These are phyloP conservation scores for Elaeis guineensis DNA, from an alignment of 176 grass and related monocot species.

Conservation along the genomic window DNA sequence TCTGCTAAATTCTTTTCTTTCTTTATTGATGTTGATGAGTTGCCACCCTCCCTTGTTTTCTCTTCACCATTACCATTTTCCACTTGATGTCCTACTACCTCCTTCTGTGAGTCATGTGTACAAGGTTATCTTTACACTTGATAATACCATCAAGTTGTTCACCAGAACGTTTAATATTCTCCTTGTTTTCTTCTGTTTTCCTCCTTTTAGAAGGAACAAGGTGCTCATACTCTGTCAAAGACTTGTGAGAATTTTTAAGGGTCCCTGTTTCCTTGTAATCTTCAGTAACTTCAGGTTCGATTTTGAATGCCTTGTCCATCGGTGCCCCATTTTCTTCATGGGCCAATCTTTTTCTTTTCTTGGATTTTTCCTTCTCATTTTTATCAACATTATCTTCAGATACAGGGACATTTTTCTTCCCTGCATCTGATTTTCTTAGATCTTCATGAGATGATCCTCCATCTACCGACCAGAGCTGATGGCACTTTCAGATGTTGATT, in stretches of 20 bases:
- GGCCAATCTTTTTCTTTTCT: slow-evolving; percentile 18
- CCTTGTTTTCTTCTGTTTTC: slow-evolving; percentile 35
- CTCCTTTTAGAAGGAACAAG: slow-evolving; percentile 40
- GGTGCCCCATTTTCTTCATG: not conserved
- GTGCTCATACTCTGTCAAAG: slow-evolving; percentile 25
- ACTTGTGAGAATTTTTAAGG: slow-evolving; percentile 21
- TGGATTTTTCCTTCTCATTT: slow-evolving; percentile 38
- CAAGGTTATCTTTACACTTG: not conserved
- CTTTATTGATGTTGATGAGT: slow-evolving; percentile 11
- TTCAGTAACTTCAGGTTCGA: slow-evolving; percentile 23
- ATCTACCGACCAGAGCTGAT: slow-evolving; percentile 16
- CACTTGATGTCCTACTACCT: not conserved
- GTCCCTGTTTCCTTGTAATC: slow-evolving; percentile 32
- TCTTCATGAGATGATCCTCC: slow-evolving; percentile 9
- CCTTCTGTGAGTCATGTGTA: not conserved
- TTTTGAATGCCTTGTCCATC: slow-evolving; percentile 15
- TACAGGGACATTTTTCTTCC: slow-evolving; percentile 12
- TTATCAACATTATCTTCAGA: slow-evolving; percentile 17
- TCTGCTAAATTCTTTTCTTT: slow-evolving; percentile 60
- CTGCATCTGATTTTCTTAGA: slow-evolving; percentile 10
- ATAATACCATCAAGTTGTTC: too few species aligned
- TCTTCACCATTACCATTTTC: slow-evolving; percentile 27
- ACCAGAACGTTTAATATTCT: not conserved
- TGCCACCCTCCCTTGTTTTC: slow-evolving; percentile 19
- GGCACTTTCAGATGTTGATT: slow-evolving; percentile 15